Evolutionary conservation across 2,329 filamentous ascomycete genomes (phyloP).

Genomic region (Xylaria sp.): DNA sequence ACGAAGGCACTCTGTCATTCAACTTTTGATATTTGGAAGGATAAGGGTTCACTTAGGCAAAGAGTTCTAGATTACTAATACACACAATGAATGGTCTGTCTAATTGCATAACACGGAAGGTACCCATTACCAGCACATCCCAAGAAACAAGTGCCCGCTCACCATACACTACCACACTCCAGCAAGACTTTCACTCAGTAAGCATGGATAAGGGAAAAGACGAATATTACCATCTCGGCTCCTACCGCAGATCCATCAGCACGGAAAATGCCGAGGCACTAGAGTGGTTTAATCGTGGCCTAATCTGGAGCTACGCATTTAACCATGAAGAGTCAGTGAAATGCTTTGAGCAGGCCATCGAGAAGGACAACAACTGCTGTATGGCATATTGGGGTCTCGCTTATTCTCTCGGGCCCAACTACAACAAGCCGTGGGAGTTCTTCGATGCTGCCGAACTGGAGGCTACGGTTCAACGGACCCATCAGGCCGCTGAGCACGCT

Average conservation of each 20-base stretch:
- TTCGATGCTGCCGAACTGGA: conserved; percentile 72
- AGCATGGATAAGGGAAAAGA: conserved; percentile 29
- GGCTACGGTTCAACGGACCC: conserved; percentile 59
- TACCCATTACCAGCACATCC: neutral
- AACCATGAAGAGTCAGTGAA: conserved; percentile 76
- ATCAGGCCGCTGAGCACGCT: conserved; percentile 58
- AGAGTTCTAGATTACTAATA: neutral
- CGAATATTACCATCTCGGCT: conserved; percentile 71
- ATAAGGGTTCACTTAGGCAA: neutral
- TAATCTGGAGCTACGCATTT: conserved; percentile 80
- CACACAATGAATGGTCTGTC: neutral
- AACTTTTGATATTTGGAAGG: neutral
- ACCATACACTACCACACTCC: neutral
- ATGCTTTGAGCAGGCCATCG: conserved; percentile 71
- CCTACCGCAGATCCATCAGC: conserved; percentile 64
- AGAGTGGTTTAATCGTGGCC: conserved; percentile 75
- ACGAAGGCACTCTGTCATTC: neutral
- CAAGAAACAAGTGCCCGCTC: neutral
- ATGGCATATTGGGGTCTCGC: conserved; percentile 78
- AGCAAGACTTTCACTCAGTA: neutral
- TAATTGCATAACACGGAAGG: conserved; percentile 25
- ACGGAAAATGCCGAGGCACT: conserved; percentile 64
- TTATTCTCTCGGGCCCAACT: conserved; percentile 78
- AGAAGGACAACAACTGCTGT: conserved; percentile 63
- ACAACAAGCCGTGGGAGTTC: conserved; percentile 79